Percentiles rank a stretch among this genome's conserved stretches.
Conservation (phyloP, 1,284 basidiomycete species). For the Naganishia sp. region DNA sequence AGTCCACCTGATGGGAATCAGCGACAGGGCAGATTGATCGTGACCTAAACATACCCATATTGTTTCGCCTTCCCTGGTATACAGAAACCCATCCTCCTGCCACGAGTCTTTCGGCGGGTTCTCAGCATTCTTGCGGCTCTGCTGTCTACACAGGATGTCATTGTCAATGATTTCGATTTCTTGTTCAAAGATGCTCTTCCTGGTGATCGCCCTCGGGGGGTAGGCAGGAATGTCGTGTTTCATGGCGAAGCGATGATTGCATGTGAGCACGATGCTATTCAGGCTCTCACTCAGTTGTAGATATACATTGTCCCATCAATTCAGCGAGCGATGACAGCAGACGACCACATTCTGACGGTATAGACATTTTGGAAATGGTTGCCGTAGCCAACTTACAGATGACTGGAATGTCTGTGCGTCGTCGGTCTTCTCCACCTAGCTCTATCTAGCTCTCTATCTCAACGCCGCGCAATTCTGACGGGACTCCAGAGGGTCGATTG, state of each 20-base stretch:
- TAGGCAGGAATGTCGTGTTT: background rate
- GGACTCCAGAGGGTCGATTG: conserved; percentile 5
- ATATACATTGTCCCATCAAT: background rate
- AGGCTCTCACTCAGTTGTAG: background rate
- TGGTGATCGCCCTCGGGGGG: background rate
- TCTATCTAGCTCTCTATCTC: background rate
- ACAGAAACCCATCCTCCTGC: conserved; percentile 25
- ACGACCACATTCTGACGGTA: background rate
- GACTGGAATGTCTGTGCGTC: conserved; percentile 1
- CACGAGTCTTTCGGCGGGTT: conserved; percentile 7
- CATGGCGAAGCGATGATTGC: background rate
- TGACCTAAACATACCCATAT: conserved; percentile 22
- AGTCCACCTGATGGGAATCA: conserved; percentile 59
- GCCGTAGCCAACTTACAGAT: conserved; percentile 8
- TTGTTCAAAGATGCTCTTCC: conserved; percentile 17
- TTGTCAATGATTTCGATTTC: conserved; percentile 12
- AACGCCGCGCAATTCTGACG: conserved; percentile 9
- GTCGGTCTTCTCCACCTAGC: conserved; percentile 5
- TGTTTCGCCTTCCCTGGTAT: conserved; percentile 23
- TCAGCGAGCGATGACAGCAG: background rate
- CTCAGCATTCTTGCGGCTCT: conserved; percentile 5
- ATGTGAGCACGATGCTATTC: too few species aligned
- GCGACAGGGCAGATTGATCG: background rate
- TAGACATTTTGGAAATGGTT: conserved; percentile 11
- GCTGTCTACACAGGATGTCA: conserved; percentile 11